Percentiles rank a stretch among this genome's conserved stretches.
These are phyloP conservation scores for Meyerozyma athensensis DNA, from an alignment of 1,139 yeast species.

Conservation along the genomic window DNA sequence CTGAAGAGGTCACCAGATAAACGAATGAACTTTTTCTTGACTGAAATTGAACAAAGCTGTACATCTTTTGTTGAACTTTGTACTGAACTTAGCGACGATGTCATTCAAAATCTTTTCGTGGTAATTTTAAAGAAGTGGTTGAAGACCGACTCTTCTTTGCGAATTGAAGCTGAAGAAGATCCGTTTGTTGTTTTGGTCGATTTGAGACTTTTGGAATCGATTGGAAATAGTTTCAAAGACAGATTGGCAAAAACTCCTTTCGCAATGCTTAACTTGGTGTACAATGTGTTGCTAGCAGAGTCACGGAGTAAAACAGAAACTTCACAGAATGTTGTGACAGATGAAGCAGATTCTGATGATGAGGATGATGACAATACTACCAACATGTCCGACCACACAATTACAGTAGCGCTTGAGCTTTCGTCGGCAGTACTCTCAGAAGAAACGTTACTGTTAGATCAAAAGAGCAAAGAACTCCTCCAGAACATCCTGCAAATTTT, in stretches of 20 bases:
- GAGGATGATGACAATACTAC: constrained; percentile 27
- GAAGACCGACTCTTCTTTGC: constrained; percentile 10
- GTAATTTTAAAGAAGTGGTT: constrained; percentile 59
- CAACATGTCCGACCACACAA: constrained; percentile 18
- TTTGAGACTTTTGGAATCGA: constrained; percentile 57
- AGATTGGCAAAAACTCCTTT: constrained; percentile 57
- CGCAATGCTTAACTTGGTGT: constrained; percentile 54
- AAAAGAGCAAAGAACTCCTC: constrained; percentile 19
- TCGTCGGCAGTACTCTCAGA: constrained; percentile 52
- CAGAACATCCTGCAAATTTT: constrained; percentile 24
- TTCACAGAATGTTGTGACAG: constrained; percentile 11
- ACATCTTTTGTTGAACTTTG: constrained; percentile 44
- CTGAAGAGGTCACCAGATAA: constrained; percentile 12
- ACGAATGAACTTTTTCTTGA: constrained; percentile 29
- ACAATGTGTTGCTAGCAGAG: constrained; percentile 34
- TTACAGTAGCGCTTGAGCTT: constrained; percentile 44
- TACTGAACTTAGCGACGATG: constrained; percentile 44
- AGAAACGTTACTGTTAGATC: constrained; percentile 26
- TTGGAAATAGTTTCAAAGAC: constrained; percentile 59
- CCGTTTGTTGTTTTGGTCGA: constrained; percentile 58
- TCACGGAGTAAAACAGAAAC: constrained; percentile 1
- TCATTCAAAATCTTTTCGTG: constrained; percentile 48
- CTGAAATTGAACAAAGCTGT: constrained; percentile 48
- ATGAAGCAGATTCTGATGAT: constrained; percentile 43
- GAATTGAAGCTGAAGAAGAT: constrained; percentile 29